Evolutionary conservation across 1,284 basidiomycete species (phyloP), one percentile per base, ranked within the genome.

Genomic region (Cutaneotrichosporon spelunceum): DNA sequence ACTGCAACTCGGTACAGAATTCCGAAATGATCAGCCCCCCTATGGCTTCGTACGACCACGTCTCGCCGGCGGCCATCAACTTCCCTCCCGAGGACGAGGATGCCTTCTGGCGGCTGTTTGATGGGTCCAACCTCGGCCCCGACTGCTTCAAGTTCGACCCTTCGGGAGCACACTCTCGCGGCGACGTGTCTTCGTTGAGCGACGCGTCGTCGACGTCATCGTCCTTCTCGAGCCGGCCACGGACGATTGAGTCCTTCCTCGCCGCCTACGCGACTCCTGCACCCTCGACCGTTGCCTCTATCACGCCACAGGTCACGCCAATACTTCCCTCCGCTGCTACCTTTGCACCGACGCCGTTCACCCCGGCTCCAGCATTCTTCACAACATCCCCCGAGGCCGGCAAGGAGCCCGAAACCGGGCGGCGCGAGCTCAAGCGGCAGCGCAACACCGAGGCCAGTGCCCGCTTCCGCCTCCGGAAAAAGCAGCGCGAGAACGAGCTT

Each of bases 381-480:
- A 7, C 27, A 8, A 49, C 27, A 14, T n/a, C 56, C 16, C 52
- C 52, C 4, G 52, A 53, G 24, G 16, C 34, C 13, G 52, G 52
- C n/a, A 34, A 53, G 33, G 52, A 36, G 2, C 21, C 52, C 48
- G 9, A 30, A 13, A 21, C 11, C 5, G n/a, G 21, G 21, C 33
- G 52, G 23, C 36, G n/a, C 24, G 30, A 48, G 13, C 48, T 54
- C 81, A 98, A 98, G 80, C 87, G 95, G 39, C 84, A 93, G 63
- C 83, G 95, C 54, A 99, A 99, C 78, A 99, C 95, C 1, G 93
- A 93, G 21, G 95, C 95, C 0, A 92, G 90, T 62, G 94, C 94
- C 16, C 89, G 95, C 14, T 99, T 99, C 85, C 84, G 95, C 63
- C 81, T 94, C 72, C 99, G 98, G 85, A 99, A 99, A 84, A 99